phyloP scores from a whole-genome alignment of 2,329 filamentous ascomycete genomes.

The Plenodomus lindquistii region DNA sequence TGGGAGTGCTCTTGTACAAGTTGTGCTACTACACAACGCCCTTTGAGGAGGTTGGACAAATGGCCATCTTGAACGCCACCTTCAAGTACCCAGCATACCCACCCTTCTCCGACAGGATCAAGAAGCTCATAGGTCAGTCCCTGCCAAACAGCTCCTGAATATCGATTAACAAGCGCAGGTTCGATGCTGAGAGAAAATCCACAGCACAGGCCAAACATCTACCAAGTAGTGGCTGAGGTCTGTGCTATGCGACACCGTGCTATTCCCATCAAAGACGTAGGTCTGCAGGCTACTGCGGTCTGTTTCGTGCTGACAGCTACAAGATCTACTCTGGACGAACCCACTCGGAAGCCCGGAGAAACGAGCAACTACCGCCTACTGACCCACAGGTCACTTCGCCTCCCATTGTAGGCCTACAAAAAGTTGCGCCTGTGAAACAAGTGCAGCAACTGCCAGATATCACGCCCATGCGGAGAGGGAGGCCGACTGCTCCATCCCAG shows the following conservation, averaged over 20 bases:
- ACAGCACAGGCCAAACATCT: conserved; percentile 83
- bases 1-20: conserved; percentile 95
- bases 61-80: conserved; percentile 94
- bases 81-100: conserved; percentile 91
- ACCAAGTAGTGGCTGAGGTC: conserved; percentile 84
- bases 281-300: conserved; percentile 1
- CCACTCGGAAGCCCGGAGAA: conserved; percentile 65
- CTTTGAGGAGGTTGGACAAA: conserved; percentile 95
- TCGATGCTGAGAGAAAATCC: conserved; percentile 90
- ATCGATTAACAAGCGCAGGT: conserved; percentile 45
- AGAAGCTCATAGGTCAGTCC: conserved; percentile 80
- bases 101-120: conserved; percentile 84
- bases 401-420: conserved; percentile 76
- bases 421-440: conserved; percentile 72
- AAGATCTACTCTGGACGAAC: conserved; percentile 60
- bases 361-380: conserved; percentile 62
- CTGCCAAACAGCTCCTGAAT: neutral
- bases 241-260: conserved; percentile 88
- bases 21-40: conserved; percentile 99
- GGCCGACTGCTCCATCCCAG: conserved; percentile 62
- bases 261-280: conserved; percentile 85
- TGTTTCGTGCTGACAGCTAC: conserved; percentile 22
- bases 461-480: conserved; percentile 87
- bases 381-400: conserved; percentile 58
- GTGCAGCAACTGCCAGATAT: conserved; percentile 82